A percentile compares a stretch with the other conserved stretches of the same genome.
These are phyloP conservation scores for Quambalaria eucalypti DNA, from an alignment of 1,284 basidiomycete species.

Conservation along the genomic window DNA sequence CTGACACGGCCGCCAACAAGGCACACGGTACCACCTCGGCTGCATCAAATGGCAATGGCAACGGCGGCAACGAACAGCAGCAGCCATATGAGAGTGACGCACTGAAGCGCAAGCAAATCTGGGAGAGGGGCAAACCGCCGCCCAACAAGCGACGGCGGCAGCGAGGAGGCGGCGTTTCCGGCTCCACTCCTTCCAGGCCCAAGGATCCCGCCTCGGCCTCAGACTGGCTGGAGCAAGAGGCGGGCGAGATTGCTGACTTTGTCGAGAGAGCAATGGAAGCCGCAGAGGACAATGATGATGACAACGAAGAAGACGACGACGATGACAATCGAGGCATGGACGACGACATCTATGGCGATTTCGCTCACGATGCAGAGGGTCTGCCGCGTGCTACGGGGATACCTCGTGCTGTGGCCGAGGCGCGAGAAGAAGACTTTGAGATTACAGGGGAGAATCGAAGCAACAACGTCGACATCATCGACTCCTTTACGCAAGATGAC, in stretches of 20 bases:
- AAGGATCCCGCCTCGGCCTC: slow-evolving; percentile 7
- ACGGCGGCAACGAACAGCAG: slow-evolving; percentile 9
- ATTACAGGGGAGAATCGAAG: neutral
- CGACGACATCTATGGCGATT: neutral
- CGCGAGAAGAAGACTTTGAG: neutral
- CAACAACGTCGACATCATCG: neutral
- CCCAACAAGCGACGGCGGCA: slow-evolving; percentile 48
- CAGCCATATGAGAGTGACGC: slow-evolving; percentile 11
- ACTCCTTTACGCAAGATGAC: slow-evolving; percentile 47
- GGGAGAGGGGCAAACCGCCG: slow-evolving; percentile 27
- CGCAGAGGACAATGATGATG: slow-evolving; percentile 13
- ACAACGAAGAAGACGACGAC: slow-evolving; percentile 13
- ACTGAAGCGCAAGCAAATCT: slow-evolving; percentile 30
- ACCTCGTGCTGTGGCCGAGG: neutral
- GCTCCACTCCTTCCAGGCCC: neutral
- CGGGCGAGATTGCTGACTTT: slow-evolving; percentile 57
- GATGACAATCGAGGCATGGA: slow-evolving; percentile 1
- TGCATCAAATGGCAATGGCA: neutral
- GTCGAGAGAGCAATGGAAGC: slow-evolving; percentile 48
- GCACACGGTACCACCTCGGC: neutral
- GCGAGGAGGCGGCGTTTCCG: slow-evolving; percentile 32
- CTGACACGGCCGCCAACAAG: no score
- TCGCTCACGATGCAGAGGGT: neutral
- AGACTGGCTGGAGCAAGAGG: slow-evolving; percentile 50
- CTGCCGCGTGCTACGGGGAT: neutral